Evolutionary conservation across 1,284 basidiomycete species (phyloP).

Genomic region (Schizopora paradoxa): DNA sequence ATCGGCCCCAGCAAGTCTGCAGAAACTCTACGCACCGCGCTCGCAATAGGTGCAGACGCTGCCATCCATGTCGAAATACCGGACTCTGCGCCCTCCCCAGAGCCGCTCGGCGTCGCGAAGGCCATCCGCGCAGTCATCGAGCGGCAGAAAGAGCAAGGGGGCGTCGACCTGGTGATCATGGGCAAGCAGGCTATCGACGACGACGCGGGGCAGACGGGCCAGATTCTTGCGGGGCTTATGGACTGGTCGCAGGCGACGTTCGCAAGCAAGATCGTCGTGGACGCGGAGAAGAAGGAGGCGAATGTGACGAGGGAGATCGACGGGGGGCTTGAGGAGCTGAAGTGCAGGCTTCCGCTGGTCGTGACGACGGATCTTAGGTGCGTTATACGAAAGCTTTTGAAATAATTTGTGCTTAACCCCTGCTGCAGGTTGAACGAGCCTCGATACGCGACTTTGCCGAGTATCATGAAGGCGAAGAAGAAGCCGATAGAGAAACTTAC

Average conservation of each 20-base stretch:
- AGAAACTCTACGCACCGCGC: constrained; percentile 91
- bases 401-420: neutral
- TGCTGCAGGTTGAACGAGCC: constrained; percentile 57
- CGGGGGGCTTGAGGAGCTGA: constrained; percentile 85
- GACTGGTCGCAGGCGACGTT: constrained; percentile 95
- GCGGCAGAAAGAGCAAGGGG: constrained; percentile 50
- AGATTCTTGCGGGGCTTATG: constrained; percentile 93
- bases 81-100: constrained; percentile 67
- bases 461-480: constrained; percentile 99
- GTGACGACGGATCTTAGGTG: constrained; percentile 93
- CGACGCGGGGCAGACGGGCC: constrained; percentile 94
- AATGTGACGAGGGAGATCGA: constrained; percentile 90
- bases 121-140: constrained; percentile 76
- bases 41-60: constrained; percentile 96
- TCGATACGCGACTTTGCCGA: constrained; percentile 89
- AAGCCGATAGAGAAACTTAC: constrained; percentile 89
- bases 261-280: constrained; percentile 85
- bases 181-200: constrained; percentile 99
- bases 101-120: constrained; percentile 86
- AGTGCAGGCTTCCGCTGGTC: constrained; percentile 78
- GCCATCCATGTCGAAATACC: constrained; percentile 88
- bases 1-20: constrained; percentile 88
- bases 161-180: constrained; percentile 86
- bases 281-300: constrained; percentile 63
- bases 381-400: constrained; percentile 24